These are phyloP conservation scores for Penicillium bovifimosum DNA, from an alignment of 495 filamentous ascomycete species.

Conservation along the genomic window DNA sequence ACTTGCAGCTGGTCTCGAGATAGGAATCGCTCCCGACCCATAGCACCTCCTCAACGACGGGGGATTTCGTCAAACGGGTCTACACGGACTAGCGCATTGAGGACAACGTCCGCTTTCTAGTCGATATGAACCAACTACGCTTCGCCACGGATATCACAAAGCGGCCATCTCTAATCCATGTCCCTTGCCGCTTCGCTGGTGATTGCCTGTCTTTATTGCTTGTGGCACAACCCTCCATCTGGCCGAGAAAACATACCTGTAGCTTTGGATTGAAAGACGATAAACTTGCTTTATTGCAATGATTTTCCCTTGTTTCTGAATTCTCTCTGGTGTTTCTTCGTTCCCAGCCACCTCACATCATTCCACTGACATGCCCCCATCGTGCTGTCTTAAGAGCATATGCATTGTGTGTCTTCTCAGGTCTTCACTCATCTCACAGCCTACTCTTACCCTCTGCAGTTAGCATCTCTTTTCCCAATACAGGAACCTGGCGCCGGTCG, in stretches of 20 bases:
- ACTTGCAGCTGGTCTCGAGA: conserved; percentile 38
- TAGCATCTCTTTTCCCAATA: conserved; percentile 20
- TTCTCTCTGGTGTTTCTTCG: background rate
- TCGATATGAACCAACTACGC: background rate
- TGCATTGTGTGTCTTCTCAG: conserved; percentile 12
- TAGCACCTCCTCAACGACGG: conserved; percentile 20
- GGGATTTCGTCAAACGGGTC: conserved; percentile 30
- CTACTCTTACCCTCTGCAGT: background rate
- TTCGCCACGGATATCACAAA: background rate
- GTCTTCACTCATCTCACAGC: background rate
- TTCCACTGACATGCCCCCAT: background rate
- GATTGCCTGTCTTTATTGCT: conserved; percentile 1
- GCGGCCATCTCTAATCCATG: too few species aligned
- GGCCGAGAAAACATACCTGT: conserved; percentile 11
- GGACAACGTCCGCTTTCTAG: conserved; percentile 36
- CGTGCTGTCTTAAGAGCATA: conserved; percentile 1
- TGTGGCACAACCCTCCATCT: conserved; percentile 6
- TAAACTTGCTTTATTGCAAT: conserved; percentile 10
- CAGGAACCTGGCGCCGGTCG: conserved; percentile 26
- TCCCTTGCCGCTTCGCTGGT: too few species aligned
- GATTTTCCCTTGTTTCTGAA: background rate
- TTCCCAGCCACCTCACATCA: background rate
- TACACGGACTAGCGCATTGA: conserved; percentile 39
- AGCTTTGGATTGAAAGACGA: conserved; percentile 21
- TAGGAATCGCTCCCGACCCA: conserved; percentile 19